Evolutionary conservation across 2,329 filamentous ascomycete species (phyloP).

Genomic region (Penicillium sp.): DNA sequence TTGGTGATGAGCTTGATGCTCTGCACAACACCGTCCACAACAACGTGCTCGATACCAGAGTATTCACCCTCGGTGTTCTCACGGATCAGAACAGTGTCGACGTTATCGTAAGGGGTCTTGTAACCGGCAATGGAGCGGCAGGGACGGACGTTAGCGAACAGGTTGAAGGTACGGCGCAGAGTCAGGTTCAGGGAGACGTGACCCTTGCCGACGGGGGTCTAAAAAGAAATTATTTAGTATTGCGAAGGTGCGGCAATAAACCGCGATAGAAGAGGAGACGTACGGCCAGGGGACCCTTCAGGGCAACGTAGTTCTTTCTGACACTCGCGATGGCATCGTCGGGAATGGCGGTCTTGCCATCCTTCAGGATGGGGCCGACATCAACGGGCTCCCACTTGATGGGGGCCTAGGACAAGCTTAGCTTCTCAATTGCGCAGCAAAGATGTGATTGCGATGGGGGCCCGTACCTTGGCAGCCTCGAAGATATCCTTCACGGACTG

Average conservation of each 20-base stretch:
- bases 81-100: constrained; percentile 95
- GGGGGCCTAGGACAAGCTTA: constrained; percentile 59
- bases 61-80: constrained; percentile 99
- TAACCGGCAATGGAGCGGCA: constrained; percentile 95
- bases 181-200: constrained; percentile 99
- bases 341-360: constrained; percentile 93
- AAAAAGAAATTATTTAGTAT: constrained; percentile 26
- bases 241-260: background rate
- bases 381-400: constrained; percentile 97
- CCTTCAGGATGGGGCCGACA: constrained; percentile 86
- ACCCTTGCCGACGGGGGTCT: constrained; percentile 96
- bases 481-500: constrained; percentile 99
- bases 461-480: constrained; percentile 74
- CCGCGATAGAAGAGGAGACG: constrained; percentile 31
- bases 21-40: constrained; percentile 96
- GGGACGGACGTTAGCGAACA: constrained; percentile 97
- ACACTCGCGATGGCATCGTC: constrained; percentile 90
- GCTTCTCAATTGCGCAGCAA: constrained; percentile 13
- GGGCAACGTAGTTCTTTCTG: constrained; percentile 89
- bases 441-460: constrained; percentile 2
- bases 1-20: constrained; percentile 99
- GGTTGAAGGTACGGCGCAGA: constrained; percentile 97
- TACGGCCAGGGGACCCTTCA: constrained; percentile 96
- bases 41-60: constrained; percentile 97
- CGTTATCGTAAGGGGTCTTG: constrained; percentile 97